Evolutionary conservation across 441 rosid genomes (phyloP).

Genomic region (Geranium incanum): DNA sequence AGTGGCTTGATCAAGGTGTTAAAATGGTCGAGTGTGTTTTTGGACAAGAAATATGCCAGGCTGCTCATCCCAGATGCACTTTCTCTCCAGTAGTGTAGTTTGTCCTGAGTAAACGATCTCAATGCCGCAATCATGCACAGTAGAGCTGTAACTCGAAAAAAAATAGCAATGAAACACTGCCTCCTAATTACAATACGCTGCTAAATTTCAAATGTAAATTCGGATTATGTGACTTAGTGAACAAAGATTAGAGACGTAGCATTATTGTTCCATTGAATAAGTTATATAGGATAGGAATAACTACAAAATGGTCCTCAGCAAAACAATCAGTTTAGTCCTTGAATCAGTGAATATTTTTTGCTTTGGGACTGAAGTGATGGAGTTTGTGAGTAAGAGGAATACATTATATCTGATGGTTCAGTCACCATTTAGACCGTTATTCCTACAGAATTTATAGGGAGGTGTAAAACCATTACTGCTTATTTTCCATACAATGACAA

Average conservation of each 20-base stretch:
- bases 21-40: conserved; percentile 86
- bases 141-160: conserved; percentile 47
- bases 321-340: no score
- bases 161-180: neutral
- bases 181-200: neutral
- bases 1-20: conserved; percentile 82
- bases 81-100: conserved; percentile 84
- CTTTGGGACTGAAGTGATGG: no score
- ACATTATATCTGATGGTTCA: no score
- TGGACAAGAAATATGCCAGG: conserved; percentile 77
- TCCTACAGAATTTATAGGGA: no score
- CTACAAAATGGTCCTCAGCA: no score
- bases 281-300: no score
- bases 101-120: conserved; percentile 82
- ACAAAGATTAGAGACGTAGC: neutral
- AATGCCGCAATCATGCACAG: conserved; percentile 82
- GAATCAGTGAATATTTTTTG: no score
- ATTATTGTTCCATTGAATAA: no score
- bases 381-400: no score
- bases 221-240: neutral
- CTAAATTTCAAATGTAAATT: neutral
- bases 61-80: conserved; percentile 87
- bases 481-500: neutral
- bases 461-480: neutral
- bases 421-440: no score